A percentile compares a stretch with the other conserved stretches of the same genome.
These are phyloP conservation scores for Linnemannia exigua DNA, from an alignment of 192 early-diverging fungal species.

Conservation along the genomic window DNA sequence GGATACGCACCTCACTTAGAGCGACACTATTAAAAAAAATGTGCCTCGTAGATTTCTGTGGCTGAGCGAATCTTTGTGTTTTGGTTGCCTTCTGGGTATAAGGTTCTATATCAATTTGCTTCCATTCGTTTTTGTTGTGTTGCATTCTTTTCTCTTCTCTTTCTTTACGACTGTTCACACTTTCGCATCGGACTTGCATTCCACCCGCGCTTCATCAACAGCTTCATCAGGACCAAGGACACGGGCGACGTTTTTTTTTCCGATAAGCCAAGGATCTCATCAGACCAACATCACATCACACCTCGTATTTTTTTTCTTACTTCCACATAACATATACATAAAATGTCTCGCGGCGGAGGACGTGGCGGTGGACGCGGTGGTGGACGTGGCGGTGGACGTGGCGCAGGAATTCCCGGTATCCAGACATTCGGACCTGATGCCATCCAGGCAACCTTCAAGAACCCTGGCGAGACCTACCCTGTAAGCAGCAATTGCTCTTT, in stretches of 20 bases:
- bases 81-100: not conserved
- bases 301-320: not conserved
- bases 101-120: not conserved
- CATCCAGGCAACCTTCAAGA: conserved; percentile 51
- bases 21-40: not conserved
- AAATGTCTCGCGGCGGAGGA: conserved; percentile 44
- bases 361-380: conserved; percentile 50
- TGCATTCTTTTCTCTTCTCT: not conserved
- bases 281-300: not conserved
- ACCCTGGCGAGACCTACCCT: conserved; percentile 51
- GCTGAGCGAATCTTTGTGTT: conserved; percentile 15
- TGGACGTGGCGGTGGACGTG: conserved; percentile 35
- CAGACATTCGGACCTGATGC: conserved; percentile 51
- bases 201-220: not conserved
- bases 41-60: conserved; percentile 4
- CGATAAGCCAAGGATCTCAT: not conserved
- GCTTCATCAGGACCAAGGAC: not conserved
- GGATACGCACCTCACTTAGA: too few species aligned
- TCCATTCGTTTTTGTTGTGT: not conserved
- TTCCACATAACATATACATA: not conserved
- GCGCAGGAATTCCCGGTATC: conserved; percentile 31
- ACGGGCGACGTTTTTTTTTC: not conserved
- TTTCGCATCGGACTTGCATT: not conserved
- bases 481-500: not conserved
- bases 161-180: not conserved